Evolutionary conservation across 345 rosid genomes (phyloP).

Genomic region (Salix dunnii): DNA sequence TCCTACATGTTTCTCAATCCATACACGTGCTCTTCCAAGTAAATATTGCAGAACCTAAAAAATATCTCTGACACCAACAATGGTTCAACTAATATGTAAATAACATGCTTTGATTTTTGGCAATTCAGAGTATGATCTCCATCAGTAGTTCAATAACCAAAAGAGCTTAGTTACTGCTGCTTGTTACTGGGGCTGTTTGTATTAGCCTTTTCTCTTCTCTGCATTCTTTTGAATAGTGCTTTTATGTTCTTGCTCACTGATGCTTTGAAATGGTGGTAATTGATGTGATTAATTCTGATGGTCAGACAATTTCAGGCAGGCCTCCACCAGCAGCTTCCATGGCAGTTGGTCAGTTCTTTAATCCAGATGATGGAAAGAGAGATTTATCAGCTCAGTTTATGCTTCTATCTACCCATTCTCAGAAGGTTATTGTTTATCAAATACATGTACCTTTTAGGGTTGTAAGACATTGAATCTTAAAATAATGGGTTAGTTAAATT

Average conservation of each 20-base stretch:
- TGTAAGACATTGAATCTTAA: constrained; percentile 6
- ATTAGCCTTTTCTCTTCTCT: not conserved
- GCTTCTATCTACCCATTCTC: constrained; percentile 68
- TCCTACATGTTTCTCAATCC: not conserved
- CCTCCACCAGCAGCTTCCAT: constrained; percentile 99
- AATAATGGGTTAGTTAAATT: constrained; percentile 17
- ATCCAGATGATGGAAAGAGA: constrained; percentile 69
- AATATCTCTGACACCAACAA: not conserved
- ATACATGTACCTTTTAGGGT: constrained; percentile 10
- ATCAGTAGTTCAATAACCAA: not conserved
- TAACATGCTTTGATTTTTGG: not conserved
- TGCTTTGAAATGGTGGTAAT: constrained; percentile 18
- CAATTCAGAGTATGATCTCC: not conserved
- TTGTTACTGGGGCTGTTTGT: not conserved
- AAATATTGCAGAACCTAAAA: not conserved
- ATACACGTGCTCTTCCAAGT: not conserved
- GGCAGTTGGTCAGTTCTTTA: constrained; percentile 97
- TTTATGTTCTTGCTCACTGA: constrained; percentile 7
- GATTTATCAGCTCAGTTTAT: constrained; percentile 58
- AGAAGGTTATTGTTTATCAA: constrained; percentile 50
- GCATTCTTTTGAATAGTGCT: constrained; percentile 1
- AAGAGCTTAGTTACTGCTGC: not conserved
- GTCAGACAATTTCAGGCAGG: constrained; percentile 81
- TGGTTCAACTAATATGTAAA: not conserved
- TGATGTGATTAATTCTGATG: constrained; percentile 32